Conservation (phyloP, 23 red algal species). For the Gracilaria gracilis region DNA sequence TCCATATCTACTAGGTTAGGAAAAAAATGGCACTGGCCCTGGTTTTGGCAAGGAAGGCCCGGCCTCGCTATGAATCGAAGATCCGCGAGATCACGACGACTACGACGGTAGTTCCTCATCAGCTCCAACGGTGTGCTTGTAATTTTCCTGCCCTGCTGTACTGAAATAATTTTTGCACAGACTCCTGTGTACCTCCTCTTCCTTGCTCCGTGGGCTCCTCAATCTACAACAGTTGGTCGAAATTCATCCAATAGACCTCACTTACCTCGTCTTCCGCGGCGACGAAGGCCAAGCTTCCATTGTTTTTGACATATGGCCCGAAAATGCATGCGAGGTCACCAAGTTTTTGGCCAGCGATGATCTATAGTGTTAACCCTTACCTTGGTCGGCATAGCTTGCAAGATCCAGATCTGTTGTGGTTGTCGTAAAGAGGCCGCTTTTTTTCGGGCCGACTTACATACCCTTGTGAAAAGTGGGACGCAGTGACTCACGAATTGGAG, state of each 20-base stretch:
- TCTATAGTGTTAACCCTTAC: slow-evolving; percentile 23
- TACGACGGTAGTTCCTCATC: no score
- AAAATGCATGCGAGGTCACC: not conserved
- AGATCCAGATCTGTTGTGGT: not conserved
- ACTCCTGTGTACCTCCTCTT: no score
- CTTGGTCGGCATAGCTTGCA: not conserved
- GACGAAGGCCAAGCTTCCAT: slow-evolving; percentile 11
- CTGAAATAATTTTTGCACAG: not conserved
- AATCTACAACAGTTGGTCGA: no score
- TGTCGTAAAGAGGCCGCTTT: not conserved
- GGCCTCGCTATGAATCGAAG: not conserved
- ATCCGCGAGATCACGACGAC: not conserved
- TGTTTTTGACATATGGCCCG: slow-evolving; percentile 2
- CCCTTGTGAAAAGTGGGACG: not conserved
- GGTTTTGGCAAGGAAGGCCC: not conserved
- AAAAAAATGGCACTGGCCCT: not conserved
- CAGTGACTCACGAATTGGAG: not conserved
- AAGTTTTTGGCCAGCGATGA: slow-evolving; percentile 24
- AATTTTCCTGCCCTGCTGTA: slow-evolving; percentile 14
- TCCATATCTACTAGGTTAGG: not conserved
- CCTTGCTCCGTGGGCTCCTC: no score
- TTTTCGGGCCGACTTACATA: slow-evolving; percentile 39
- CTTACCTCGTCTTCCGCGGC: not conserved
- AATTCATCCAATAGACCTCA: not conserved
- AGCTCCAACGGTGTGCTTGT: not conserved